Evolutionary conservation across 768 basidiomycete genomes (phyloP), one percentile per base, ranked within the genome.

Genomic region (Lactarius deliciosus): DNA sequence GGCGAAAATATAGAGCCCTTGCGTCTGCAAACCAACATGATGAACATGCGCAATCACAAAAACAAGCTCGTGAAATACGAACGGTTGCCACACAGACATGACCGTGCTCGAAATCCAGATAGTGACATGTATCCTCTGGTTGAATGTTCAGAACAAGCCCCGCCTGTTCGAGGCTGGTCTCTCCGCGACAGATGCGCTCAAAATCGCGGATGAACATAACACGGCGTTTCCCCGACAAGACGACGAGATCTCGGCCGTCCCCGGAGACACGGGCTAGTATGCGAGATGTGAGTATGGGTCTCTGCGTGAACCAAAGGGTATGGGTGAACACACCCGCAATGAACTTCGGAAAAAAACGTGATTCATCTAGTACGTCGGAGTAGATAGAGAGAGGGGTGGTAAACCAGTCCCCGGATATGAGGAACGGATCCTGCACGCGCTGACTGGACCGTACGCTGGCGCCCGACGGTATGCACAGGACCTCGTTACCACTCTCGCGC

Each of bases 401-500:
- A 25, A 58, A 60, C n/a, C 36, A 9, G 22, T 69, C 53, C n/a
- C 65, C 66, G 61, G 28, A 45, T 47, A 28, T 30, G 20, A 4
- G 53, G 41, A 0, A 22, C 30, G 54, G 47, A 0, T 55, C 50
- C 15, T 63, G 36, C 13, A 64, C 60, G 15, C 3, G 34, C 41
- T 57, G 63, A 5, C 63, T 20, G 30, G 66, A 38, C 18, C 53
- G 11, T 54, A 53, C 15, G 30, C 57, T 22, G 34, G 63, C n/a
- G 6, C 34, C 63, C 0, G 59, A 60, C 10, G 69, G 56, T 34
- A 77, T 70, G 40, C 82, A 77, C 56, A 86, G 72, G 7, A 85
- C 78, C 56, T 79, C 72, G 4, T 73, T 73, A 18, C 83, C 84
- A 0, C 77, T 79, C 22, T 74, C 73, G 30, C 87, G 80, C 34